phyloP scores from a whole-genome alignment of 306 rosid genomes.

The Vigna angularis region DNA sequence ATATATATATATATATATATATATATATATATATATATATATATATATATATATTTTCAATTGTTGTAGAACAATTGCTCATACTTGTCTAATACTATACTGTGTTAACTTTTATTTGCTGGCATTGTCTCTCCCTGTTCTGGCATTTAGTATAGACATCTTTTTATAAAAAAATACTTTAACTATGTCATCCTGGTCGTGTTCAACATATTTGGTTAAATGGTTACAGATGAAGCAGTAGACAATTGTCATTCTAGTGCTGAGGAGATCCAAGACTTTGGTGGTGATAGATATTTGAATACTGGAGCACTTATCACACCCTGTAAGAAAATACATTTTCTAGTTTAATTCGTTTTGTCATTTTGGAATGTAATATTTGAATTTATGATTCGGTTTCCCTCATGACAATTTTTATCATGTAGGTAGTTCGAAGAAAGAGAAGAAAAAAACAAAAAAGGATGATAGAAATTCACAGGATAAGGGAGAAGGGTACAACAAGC shows the following conservation, averaged over 20 bases:
- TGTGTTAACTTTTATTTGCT: neutral
- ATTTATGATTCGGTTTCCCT: slow-evolving; percentile 29
- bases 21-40: too few species aligned
- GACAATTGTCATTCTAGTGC: slow-evolving; percentile 24
- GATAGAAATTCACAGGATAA: slow-evolving; percentile 40
- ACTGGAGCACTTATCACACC: slow-evolving; percentile 33
- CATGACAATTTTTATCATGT: slow-evolving; percentile 33
- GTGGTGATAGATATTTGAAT: slow-evolving; percentile 36
- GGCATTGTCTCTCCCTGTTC: neutral
- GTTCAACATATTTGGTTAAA: neutral
- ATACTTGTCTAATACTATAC: neutral
- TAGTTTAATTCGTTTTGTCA: neutral
- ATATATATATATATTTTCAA: neutral
- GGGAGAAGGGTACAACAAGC: slow-evolving; percentile 39
- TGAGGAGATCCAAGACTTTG: slow-evolving; percentile 11
- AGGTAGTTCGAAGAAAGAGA: slow-evolving; percentile 65
- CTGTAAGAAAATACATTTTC: slow-evolving; percentile 18
- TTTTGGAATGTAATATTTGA: slow-evolving; percentile 16
- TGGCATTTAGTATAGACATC: neutral
- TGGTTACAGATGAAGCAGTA: slow-evolving; percentile 36
- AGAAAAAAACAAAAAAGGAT: slow-evolving; percentile 59
- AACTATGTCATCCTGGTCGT: neutral
- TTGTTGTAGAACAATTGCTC: neutral
- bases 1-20: too few species aligned
- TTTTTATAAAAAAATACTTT: neutral